These are phyloP conservation scores for Metschnikowia kofuensis DNA, from an alignment of 805 yeast species.

Conservation along the genomic window DNA sequence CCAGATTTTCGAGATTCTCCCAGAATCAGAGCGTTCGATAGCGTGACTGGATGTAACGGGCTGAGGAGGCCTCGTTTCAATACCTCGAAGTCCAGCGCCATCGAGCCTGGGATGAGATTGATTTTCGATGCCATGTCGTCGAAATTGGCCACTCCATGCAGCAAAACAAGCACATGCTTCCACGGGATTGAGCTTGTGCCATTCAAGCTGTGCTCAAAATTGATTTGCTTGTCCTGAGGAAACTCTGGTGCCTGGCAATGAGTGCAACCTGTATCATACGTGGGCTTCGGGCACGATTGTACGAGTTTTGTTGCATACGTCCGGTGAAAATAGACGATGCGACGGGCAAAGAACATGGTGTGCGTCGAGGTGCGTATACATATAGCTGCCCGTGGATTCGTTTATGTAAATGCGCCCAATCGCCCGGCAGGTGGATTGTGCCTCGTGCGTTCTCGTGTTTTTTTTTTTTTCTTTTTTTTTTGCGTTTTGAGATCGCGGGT, in stretches of 20 bases:
- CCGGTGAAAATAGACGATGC: background rate
- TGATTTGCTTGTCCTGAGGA: conserved; percentile 44
- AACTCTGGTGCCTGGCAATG: conserved; percentile 41
- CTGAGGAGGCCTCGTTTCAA: conserved; percentile 32
- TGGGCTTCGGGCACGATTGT: conserved; percentile 48
- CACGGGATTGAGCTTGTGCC: conserved; percentile 50
- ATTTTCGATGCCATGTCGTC: conserved; percentile 48
- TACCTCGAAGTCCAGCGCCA: conserved; percentile 39
- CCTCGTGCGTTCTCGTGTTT: no score
- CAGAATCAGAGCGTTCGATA: conserved; percentile 41
- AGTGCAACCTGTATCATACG: conserved; percentile 60
- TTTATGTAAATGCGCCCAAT: background rate
- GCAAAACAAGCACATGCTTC: conserved; percentile 55
- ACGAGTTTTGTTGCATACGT: conserved; percentile 3
- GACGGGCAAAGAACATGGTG: conserved; percentile 2
- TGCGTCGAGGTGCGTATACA: conserved; percentile 1
- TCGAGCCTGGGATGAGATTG: conserved; percentile 45
- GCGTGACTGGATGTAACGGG: conserved; percentile 48
- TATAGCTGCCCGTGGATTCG: background rate
- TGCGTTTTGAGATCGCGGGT: no score
- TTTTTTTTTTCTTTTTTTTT: no score
- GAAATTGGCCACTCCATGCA: conserved; percentile 39
- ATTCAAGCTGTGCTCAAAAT: conserved; percentile 36
- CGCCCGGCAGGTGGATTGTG: background rate
- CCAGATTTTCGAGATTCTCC: background rate